Evolutionary conservation across 129 eudicot genomes (phyloP).

Genomic region (Saussurea involucrata): DNA sequence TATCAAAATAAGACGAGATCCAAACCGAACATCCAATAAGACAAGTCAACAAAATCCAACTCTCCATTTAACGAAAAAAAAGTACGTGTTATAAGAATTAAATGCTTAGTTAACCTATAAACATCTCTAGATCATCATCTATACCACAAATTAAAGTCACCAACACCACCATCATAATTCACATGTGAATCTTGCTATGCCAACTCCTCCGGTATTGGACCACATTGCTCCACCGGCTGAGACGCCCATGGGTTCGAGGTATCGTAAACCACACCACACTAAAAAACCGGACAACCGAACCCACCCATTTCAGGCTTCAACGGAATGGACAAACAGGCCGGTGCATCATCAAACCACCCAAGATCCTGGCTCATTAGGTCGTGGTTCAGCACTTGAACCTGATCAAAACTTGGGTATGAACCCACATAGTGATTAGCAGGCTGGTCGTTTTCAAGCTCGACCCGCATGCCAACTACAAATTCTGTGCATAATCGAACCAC

Average conservation of each 20-base stretch:
- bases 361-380: conserved; percentile 12
- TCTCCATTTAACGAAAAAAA: too few relatives aligned
- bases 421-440: not conserved
- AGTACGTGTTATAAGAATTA: too few relatives aligned
- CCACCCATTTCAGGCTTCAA: conserved; percentile 3
- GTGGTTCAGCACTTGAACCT: conserved; percentile 17
- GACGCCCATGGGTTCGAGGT: conserved; percentile 16
- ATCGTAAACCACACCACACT: conserved; percentile 19
- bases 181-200: conserved; percentile 4
- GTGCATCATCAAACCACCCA: conserved; percentile 8
- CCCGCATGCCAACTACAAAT: too few relatives aligned
- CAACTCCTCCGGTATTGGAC: conserved; percentile 1
- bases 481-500: too few relatives aligned
- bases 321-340: not conserved
- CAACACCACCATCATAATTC: not conserved
- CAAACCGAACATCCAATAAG: too few relatives aligned
- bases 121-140: too few relatives aligned
- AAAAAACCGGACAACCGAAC: conserved; percentile 12
- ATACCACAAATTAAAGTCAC: too few relatives aligned
- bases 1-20: too few relatives aligned
- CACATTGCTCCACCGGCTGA: too few relatives aligned
- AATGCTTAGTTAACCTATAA: too few relatives aligned
- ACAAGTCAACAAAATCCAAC: too few relatives aligned
- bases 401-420: not conserved
- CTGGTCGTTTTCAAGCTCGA: not conserved